Base-by-base conservation (phyloP, 1,284 basidiomycete genomes). In the Pisolithus thermaeus region DNA sequence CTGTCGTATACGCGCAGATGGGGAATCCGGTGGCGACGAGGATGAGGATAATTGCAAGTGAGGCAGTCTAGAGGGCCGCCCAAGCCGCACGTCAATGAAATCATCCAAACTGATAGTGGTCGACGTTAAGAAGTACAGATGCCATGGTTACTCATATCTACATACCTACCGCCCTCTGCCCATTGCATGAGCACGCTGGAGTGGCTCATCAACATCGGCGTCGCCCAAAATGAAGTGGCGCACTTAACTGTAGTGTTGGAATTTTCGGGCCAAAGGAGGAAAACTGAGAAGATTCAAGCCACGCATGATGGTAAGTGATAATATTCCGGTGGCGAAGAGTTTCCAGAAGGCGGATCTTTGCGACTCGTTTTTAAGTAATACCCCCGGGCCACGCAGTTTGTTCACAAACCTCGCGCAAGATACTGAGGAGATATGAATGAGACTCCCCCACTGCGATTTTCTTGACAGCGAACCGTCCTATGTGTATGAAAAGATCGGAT, bases 391-490 rank as follows among this genome's bases (percentile, higher is more conserved):
- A n/a, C 6, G 27, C 16, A 47, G 49, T 18, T 30, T 45, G 40
- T 39, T 46, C 35, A 57, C 74, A 47, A 46, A 84, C 87, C 73
- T 95, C 92, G 47, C 83, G 80, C 30, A 96, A 72, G 50, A 90
- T 92, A 47, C 83, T 82, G 40, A 92, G 70, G 3, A 95, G 75
- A 70, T 96, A 95, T 0, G 82, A 74, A 59, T 90, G 87, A 0
- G 90, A 93, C 59, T 91, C 83, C 32, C 94, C 93, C 0, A 97
- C 89, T 0, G 93, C 92, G 35, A 97, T 92, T 67, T 96, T 97
- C 73, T 97, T 97, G 48, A 97, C 90, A 0, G 94, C 94, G 64
- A 93, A 94, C 59, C 83, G 81, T 28, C 86, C 87, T 83, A 51
- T 48, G 61, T 27, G 30, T 53, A 22, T 42, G 40, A 65, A 56